These are phyloP conservation scores for Colletotrichum plurivorum DNA, from an alignment of 2,329 filamentous ascomycete genomes.

Conservation along the genomic window DNA sequence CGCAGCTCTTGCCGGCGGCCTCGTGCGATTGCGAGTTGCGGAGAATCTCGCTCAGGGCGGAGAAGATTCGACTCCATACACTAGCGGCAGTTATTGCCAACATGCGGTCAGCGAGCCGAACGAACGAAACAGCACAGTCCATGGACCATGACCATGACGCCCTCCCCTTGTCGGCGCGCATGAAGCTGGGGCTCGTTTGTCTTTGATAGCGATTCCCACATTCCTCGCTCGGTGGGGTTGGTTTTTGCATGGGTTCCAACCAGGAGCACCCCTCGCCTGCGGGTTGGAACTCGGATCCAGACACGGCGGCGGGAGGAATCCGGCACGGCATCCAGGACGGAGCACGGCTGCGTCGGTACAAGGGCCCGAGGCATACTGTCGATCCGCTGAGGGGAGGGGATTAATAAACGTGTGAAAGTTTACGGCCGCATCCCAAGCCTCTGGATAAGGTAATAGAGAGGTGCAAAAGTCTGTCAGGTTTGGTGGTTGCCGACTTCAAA, in stretches of 20 bases:
- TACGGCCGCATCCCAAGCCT: conserved; percentile 22
- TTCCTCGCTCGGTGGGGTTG: conserved; percentile 16
- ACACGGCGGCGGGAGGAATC: conserved; percentile 16
- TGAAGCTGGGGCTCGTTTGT: conserved; percentile 20
- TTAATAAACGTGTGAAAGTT: conserved; percentile 8
- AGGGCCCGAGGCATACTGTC: conserved; percentile 14
- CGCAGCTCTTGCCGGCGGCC: no score
- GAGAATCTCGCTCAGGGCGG: not conserved
- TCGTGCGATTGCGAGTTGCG: not conserved
- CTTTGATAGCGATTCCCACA: conserved; percentile 13
- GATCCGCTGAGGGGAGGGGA: conserved; percentile 7
- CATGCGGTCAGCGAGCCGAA: conserved; percentile 31
- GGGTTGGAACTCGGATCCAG: conserved; percentile 14
- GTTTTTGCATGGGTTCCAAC: conserved; percentile 15
- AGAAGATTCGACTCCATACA: conserved; percentile 14
- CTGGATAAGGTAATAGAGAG: conserved; percentile 16
- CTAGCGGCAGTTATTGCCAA: conserved; percentile 22
- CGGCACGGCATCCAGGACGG: conserved; percentile 13
- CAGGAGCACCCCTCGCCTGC: conserved; percentile 15
- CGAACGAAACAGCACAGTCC: conserved; percentile 25
- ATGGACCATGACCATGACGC: not conserved
- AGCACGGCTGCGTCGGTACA: conserved; percentile 27
- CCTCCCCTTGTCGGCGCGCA: conserved; percentile 21
- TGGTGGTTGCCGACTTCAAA: conserved; percentile 34
- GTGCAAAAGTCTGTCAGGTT: conserved; percentile 17